Conservation (phyloP, 352 stramenopile species). For the Blastocystis sp. region DNA sequence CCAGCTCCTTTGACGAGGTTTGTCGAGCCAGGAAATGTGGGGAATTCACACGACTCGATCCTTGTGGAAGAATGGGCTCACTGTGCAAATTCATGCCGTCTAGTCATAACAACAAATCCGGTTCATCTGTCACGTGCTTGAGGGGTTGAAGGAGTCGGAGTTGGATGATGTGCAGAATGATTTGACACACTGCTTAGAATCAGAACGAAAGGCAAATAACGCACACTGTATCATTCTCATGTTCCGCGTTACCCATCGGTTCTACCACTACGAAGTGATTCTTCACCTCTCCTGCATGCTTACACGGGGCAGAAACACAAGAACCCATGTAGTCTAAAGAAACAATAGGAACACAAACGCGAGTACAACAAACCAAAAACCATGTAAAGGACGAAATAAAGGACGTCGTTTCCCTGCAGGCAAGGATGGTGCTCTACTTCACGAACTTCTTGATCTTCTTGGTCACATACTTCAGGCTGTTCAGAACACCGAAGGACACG, state of each 20-base stretch:
- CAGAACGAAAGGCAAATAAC: no score
- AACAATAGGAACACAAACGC: not conserved
- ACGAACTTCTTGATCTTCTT: slow-evolving; percentile 73
- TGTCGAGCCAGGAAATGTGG: not conserved
- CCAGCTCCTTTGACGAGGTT: not conserved
- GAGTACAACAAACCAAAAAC: not conserved
- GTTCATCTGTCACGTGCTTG: not conserved
- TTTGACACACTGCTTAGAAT: not conserved
- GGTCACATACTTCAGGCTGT: slow-evolving; percentile 61
- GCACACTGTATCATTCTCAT: no score
- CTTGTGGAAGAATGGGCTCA: not conserved
- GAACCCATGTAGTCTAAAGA: slow-evolving; percentile 6
- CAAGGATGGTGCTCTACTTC: not conserved
- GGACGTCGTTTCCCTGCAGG: not conserved
- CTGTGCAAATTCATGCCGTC: not conserved
- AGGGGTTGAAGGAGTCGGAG: not conserved
- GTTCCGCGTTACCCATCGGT: no score
- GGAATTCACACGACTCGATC: not conserved
- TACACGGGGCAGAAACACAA: slow-evolving; percentile 42
- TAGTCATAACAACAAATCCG: not conserved
- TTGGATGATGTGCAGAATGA: not conserved
- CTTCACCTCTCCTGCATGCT: not conserved
- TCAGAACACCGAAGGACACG: slow-evolving; percentile 67
- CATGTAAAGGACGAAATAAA: not conserved
- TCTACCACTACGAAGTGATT: slow-evolving; percentile 31